phyloP scores from a whole-genome alignment of 2,329 filamentous ascomycete species.

The Davidsoniella australis region DNA sequence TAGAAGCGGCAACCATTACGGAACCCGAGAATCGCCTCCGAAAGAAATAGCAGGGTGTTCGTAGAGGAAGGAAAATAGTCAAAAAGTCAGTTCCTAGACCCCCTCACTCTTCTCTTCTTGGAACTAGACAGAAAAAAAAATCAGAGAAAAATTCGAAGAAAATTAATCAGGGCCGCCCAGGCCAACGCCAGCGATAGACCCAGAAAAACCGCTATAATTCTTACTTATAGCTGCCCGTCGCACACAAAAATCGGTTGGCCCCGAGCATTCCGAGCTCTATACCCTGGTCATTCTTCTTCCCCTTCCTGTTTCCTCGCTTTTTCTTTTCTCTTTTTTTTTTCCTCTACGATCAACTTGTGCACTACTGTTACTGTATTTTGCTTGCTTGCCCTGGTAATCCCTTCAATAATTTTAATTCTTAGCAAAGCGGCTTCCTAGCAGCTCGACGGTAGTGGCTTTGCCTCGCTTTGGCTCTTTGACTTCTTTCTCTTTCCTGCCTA shows the following conservation, averaged over 20 bases:
- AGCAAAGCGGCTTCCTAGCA: background rate
- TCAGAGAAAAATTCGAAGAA: background rate
- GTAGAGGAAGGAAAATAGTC: too few relatives aligned
- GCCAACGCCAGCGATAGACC: background rate
- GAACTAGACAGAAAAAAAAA: conserved; percentile 2
- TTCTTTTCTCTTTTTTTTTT: conserved; percentile 1
- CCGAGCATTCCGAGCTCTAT: conserved; percentile 11
- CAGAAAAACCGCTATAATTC: background rate
- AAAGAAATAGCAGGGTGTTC: background rate
- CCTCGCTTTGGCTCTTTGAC: background rate
- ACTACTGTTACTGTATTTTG: background rate
- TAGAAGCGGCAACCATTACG: background rate
- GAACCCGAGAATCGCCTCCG: background rate
- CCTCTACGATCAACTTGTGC: background rate
- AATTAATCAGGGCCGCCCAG: background rate
- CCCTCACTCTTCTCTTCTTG: too few relatives aligned
- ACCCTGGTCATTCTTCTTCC: conserved; percentile 2
- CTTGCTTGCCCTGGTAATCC: conserved; percentile 6
- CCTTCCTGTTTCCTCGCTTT: background rate
- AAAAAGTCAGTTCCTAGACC: too few relatives aligned
- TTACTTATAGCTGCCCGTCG: background rate
- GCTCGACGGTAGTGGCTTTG: background rate
- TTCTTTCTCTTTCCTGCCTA: background rate
- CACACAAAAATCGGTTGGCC: conserved; percentile 5
- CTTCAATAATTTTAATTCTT: conserved; percentile 9